Conservation (phyloP, 1,284 basidiomycete genomes). For the Sporisorium graminicola region DNA sequence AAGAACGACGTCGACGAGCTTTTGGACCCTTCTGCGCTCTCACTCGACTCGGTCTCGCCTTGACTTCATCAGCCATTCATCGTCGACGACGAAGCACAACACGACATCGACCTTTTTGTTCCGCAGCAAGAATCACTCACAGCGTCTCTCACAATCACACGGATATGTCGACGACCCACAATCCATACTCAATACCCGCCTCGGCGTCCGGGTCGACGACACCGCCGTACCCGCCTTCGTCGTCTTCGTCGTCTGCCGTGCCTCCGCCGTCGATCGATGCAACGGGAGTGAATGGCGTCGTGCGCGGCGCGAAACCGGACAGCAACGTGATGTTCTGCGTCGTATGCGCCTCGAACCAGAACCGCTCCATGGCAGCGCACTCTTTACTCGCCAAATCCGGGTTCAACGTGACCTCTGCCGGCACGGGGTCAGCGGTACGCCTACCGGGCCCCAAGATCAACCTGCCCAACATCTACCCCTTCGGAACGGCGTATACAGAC, state of each 20-base stretch:
- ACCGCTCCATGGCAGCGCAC: constrained; percentile 99
- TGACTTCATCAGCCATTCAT: neutral
- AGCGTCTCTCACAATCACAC: neutral
- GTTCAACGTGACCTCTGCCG: constrained; percentile 90
- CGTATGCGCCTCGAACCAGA: constrained; percentile 98
- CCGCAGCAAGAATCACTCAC: neutral
- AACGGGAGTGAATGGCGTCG: constrained; percentile 19
- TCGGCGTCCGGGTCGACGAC: constrained; percentile 18
- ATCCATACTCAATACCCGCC: constrained; percentile 22
- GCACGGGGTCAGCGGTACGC: constrained; percentile 96
- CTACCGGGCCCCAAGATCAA: constrained; percentile 95
- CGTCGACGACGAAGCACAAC: neutral
- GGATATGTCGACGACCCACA: constrained; percentile 21
- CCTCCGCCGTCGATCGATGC: constrained; percentile 13
- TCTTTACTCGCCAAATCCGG: constrained; percentile 87
- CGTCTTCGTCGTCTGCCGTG: neutral
- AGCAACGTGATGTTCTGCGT: constrained; percentile 81
- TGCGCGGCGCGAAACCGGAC: constrained; percentile 21
- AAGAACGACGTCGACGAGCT: constrained; percentile 2
- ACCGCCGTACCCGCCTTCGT: constrained; percentile 12
- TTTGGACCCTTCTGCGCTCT: constrained; percentile 4
- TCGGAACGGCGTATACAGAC: constrained; percentile 97
- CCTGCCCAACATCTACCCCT: constrained; percentile 96
- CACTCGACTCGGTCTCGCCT: neutral
- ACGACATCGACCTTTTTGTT: neutral